phyloP scores from a whole-genome alignment of 768 basidiomycete genomes.

The Auricularia sp. region DNA sequence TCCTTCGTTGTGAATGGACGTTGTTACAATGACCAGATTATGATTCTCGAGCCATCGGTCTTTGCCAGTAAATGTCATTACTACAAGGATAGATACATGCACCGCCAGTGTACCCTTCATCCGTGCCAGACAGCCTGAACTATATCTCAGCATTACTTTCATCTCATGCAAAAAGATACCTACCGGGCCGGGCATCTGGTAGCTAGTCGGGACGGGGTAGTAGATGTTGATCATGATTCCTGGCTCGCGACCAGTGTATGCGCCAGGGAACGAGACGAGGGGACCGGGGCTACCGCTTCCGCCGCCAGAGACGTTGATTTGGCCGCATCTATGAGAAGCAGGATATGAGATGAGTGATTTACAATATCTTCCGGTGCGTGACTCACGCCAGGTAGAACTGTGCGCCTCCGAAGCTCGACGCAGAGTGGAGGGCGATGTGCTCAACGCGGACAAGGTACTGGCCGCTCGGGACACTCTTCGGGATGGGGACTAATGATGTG shows the following conservation, averaged over 20 bases:
- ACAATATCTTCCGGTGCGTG: no score
- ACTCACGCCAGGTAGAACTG: slow-evolving; percentile 29
- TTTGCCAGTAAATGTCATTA: no score
- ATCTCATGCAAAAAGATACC: no score
- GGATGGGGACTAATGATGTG: slow-evolving; percentile 4
- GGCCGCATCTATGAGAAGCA: slow-evolving; percentile 1
- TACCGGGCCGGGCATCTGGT: slow-evolving; percentile 5
- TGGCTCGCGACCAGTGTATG: not conserved
- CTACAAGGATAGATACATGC: no score
- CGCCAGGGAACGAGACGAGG: slow-evolving; percentile 7
- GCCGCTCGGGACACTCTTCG: slow-evolving; percentile 5
- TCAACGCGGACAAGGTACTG: slow-evolving; percentile 8
- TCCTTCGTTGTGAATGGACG: no score
- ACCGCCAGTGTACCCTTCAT: no score
- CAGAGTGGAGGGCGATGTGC: slow-evolving; percentile 6
- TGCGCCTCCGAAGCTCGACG: slow-evolving; percentile 22
- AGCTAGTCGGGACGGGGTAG: slow-evolving; percentile 3
- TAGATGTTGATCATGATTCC: slow-evolving; percentile 3
- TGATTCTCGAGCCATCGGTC: no score
- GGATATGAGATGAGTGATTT: no score
- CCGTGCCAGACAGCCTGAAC: no score
- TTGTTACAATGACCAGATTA: no score
- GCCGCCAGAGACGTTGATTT: slow-evolving; percentile 4
- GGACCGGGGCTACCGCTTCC: slow-evolving; percentile 6
- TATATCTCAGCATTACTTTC: no score